Conservation (phyloP, 495 filamentous ascomycete species). For the Neurospora sp. region DNA sequence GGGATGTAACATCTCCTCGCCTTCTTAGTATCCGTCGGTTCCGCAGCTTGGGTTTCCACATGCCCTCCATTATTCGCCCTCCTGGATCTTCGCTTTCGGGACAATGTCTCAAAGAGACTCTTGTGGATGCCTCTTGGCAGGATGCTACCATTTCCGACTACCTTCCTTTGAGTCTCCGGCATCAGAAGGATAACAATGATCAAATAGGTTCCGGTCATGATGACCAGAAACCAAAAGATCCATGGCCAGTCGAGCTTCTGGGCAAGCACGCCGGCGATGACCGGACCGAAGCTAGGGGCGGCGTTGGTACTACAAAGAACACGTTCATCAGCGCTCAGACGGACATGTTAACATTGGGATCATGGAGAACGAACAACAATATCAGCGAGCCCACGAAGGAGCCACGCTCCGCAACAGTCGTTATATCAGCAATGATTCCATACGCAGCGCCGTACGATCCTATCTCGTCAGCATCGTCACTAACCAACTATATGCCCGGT, state of each 20-base stretch:
- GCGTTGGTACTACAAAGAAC: constrained; percentile 10
- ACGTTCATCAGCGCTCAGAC: neutral
- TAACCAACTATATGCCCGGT: no score
- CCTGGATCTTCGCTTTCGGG: neutral
- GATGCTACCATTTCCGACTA: constrained; percentile 45
- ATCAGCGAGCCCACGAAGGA: constrained; percentile 30
- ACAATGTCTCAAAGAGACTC: neutral
- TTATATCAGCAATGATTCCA: constrained; percentile 40
- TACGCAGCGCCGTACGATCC: constrained; percentile 14
- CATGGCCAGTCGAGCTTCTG: constrained; percentile 44
- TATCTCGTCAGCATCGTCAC: neutral
- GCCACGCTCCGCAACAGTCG: constrained; percentile 37
- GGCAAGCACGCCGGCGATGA: constrained; percentile 42
- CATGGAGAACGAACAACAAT: neutral
- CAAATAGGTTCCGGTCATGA: constrained; percentile 22
- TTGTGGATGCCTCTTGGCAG: neutral
- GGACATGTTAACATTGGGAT: neutral
- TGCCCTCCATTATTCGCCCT: neutral
- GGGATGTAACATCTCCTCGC: neutral
- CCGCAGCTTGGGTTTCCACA: neutral
- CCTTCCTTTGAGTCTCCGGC: constrained; percentile 44
- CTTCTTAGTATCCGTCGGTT: neutral
- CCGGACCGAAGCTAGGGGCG: constrained; percentile 33
- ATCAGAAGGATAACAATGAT: constrained; percentile 26
- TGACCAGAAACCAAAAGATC: constrained; percentile 52